These are phyloP conservation scores for Rhodosporidiobolus odoratus DNA, from an alignment of 768 basidiomycete genomes.

Conservation along the genomic window DNA sequence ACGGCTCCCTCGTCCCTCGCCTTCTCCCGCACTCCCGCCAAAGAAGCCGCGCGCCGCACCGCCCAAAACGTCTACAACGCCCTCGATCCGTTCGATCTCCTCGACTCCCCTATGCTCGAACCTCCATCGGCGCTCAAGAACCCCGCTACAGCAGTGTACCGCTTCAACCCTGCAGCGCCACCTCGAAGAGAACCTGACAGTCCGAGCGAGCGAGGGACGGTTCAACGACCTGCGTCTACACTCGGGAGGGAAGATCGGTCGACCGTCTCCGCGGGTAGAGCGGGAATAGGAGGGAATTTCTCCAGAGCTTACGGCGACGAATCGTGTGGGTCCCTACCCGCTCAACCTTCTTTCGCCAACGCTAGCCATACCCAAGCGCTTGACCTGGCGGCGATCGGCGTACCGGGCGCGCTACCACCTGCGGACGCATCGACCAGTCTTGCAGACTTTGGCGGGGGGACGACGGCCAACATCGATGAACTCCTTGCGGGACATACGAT, in stretches of 20 bases:
- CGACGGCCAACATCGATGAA: constrained; percentile 31
- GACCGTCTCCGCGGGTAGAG: background rate
- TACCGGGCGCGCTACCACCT: background rate
- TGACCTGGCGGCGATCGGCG: background rate
- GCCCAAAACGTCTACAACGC: constrained; percentile 60
- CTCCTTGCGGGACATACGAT: constrained; percentile 17
- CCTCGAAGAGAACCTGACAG: constrained; percentile 11
- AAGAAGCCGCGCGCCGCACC: constrained; percentile 66
- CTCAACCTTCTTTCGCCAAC: constrained; percentile 16
- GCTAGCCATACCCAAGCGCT: background rate
- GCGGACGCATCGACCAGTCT: background rate
- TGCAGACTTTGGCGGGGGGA: constrained; percentile 30
- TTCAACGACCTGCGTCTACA: background rate
- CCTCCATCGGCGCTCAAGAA: constrained; percentile 48
- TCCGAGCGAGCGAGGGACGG: constrained; percentile 3
- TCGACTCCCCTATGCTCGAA: constrained; percentile 36
- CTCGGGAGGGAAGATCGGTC: background rate
- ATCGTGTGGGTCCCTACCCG: constrained; percentile 2
- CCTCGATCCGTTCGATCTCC: constrained; percentile 24
- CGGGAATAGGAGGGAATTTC: constrained; percentile 51
- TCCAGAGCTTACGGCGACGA: constrained; percentile 44
- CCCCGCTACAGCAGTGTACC: constrained; percentile 51
- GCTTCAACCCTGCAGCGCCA: background rate
- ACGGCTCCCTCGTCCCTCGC: constrained; percentile 54
- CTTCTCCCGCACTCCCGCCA: constrained; percentile 63